phyloP scores from a whole-genome alignment of 495 filamentous ascomycete species.

The Pyronema domesticum region DNA sequence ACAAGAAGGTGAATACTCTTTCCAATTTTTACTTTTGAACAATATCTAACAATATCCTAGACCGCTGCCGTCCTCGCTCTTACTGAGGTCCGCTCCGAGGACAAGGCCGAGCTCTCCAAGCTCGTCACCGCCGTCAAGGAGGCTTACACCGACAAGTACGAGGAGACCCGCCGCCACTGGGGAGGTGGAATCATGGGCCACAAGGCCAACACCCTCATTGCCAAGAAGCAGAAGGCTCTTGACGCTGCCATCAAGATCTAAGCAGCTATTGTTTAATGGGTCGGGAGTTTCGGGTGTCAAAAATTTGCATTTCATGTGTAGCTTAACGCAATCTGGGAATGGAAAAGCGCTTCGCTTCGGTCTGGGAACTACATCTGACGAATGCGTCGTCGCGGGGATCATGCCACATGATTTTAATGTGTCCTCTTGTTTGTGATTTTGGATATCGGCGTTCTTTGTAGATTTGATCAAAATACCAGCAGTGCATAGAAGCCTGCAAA shows the following conservation, averaged over 20 bases:
- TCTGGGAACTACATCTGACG: no score
- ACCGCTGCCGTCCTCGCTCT: constrained; percentile 91
- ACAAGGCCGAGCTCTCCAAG: constrained; percentile 95
- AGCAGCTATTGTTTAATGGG: constrained; percentile 10
- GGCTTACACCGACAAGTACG: constrained; percentile 89
- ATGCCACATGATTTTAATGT: no score
- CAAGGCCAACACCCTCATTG: constrained; percentile 77
- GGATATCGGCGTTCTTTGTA: no score
- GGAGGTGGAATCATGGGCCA: constrained; percentile 99
- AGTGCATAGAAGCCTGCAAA: no score
- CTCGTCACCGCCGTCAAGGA: constrained; percentile 93
- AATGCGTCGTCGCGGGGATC: no score
- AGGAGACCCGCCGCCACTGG: constrained; percentile 86
- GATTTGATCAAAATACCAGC: no score
- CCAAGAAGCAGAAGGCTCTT: constrained; percentile 88
- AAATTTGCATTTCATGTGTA: no score
- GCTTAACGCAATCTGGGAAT: no score
- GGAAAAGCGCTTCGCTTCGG: no score
- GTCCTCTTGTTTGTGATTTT: no score
- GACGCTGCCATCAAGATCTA: constrained; percentile 94
- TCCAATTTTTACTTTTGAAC: neutral
- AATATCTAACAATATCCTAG: constrained; percentile 31
- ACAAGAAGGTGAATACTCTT: constrained; percentile 66
- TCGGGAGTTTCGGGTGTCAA: neutral
- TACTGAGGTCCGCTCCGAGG: constrained; percentile 90